These are phyloP conservation scores for Fusarium kyushuense DNA, from an alignment of 2,329 filamentous ascomycete species.

Conservation along the genomic window DNA sequence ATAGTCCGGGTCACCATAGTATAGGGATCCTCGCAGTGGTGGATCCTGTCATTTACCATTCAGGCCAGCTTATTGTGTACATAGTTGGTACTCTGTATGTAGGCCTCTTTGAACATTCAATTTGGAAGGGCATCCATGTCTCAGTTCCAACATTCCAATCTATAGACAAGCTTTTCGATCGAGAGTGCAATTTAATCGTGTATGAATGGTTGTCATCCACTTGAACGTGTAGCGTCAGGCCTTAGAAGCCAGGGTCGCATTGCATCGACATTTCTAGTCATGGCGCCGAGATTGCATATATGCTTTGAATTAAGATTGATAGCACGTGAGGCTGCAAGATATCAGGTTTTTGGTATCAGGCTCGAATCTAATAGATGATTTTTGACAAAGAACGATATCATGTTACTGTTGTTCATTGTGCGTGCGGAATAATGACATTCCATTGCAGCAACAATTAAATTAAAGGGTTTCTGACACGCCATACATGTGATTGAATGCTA, in stretches of 20 bases:
- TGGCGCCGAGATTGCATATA: slow-evolving; percentile 36
- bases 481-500: slow-evolving; percentile 18
- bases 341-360: slow-evolving; percentile 4
- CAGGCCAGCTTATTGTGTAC: background rate
- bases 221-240: slow-evolving; percentile 1
- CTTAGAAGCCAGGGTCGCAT: slow-evolving; percentile 25
- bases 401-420: background rate
- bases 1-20: background rate
- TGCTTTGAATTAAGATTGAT: slow-evolving; percentile 17
- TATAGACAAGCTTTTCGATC: slow-evolving; percentile 21
- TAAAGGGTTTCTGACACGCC: slow-evolving; percentile 23
- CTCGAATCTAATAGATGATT: background rate
- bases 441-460: slow-evolving; percentile 24
- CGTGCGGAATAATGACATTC: slow-evolving; percentile 28
- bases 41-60: background rate
- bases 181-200: background rate
- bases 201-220: background rate
- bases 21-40: slow-evolving; percentile 1
- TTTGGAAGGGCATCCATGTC: slow-evolving; percentile 4
- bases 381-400: slow-evolving; percentile 10
- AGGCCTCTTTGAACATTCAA: background rate
- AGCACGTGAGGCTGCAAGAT: slow-evolving; percentile 17
- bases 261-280: slow-evolving; percentile 26
- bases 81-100: background rate
- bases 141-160: slow-evolving; percentile 11